Percentiles rank a stretch among this genome's conserved stretches.
Evolutionary conservation across 2,329 filamentous ascomycete genomes (phyloP).

Genomic region (Xylariaceae sp.): DNA sequence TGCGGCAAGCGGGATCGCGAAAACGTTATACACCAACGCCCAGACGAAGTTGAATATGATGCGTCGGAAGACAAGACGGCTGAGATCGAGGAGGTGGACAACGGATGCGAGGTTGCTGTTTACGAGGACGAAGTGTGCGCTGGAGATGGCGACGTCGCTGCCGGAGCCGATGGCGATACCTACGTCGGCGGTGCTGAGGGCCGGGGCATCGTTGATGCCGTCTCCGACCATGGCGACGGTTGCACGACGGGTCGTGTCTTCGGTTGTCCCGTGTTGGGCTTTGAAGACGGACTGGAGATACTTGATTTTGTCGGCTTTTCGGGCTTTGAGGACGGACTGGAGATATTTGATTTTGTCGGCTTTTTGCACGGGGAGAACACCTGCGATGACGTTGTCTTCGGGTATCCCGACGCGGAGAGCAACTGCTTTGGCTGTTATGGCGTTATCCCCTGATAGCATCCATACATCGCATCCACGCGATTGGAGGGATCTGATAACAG

Average conservation of each 20-base stretch:
- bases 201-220: conserved; percentile 84
- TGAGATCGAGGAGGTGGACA: conserved; percentile 67
- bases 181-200: conserved; percentile 73
- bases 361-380: conserved; percentile 81
- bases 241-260: conserved; percentile 36
- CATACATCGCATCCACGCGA: conserved; percentile 67
- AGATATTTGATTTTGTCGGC: conserved; percentile 63
- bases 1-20: conserved; percentile 74
- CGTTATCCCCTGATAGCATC: conserved; percentile 92
- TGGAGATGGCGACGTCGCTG: conserved; percentile 76
- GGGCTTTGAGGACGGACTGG: conserved; percentile 46
- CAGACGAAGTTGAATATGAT: conserved; percentile 83
- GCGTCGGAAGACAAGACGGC: conserved; percentile 64
- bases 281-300: conserved; percentile 53
- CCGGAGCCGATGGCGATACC: conserved; percentile 80
- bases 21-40: conserved; percentile 76
- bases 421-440: conserved; percentile 76
- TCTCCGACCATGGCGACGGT: conserved; percentile 81
- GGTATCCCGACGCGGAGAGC: conserved; percentile 71
- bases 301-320: conserved; percentile 67
- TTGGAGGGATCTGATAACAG: conserved; percentile 60
- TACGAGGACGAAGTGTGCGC: conserved; percentile 76
- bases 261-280: conserved; percentile 23
- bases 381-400: conserved; percentile 70
- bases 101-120: conserved; percentile 65